Conservation (phyloP, 352 stramenopile species). For the Phytophthora brassicae region DNA sequence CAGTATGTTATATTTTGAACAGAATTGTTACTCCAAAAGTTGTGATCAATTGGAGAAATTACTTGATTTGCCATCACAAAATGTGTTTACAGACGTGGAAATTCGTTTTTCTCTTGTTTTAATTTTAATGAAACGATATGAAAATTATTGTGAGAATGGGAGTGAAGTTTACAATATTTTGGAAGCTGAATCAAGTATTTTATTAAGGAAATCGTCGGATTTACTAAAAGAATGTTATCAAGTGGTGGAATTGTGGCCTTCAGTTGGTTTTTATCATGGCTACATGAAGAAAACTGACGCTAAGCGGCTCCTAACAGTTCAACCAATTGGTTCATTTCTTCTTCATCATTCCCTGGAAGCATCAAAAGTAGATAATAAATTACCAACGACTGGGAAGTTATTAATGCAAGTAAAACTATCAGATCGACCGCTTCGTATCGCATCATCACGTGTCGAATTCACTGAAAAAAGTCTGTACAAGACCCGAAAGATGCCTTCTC, state of each 20-base stretch:
- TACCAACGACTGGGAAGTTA: constrained; percentile 4
- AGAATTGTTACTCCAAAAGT: constrained; percentile 14
- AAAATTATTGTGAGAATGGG: neutral
- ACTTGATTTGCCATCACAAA: constrained; percentile 11
- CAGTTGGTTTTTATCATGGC: constrained; percentile 61
- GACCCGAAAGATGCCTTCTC: constrained; percentile 37
- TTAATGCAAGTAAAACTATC: constrained; percentile 51
- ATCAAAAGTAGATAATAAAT: neutral
- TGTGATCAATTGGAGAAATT: constrained; percentile 28
- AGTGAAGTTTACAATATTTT: neutral
- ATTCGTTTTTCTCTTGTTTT: constrained; percentile 40
- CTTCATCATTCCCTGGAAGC: constrained; percentile 30
- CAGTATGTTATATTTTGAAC: constrained; percentile 46
- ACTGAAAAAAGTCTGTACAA: constrained; percentile 38
- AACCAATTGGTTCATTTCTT: constrained; percentile 48
- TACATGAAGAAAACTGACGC: constrained; percentile 29
- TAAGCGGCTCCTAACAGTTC: constrained; percentile 25
- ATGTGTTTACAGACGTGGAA: constrained; percentile 34
- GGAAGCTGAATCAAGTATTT: constrained; percentile 10
- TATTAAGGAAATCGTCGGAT: constrained; percentile 18
- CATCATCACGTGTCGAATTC: constrained; percentile 40
- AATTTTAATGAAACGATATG: constrained; percentile 21
- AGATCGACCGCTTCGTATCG: constrained; percentile 39
- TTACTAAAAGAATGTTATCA: constrained; percentile 48
- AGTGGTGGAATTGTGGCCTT: constrained; percentile 50